A percentile compares a stretch with the other conserved stretches of the same genome.
These are phyloP conservation scores for Rutstroemia sydowiana DNA, from an alignment of 2,329 filamentous ascomycete genomes.

Conservation along the genomic window DNA sequence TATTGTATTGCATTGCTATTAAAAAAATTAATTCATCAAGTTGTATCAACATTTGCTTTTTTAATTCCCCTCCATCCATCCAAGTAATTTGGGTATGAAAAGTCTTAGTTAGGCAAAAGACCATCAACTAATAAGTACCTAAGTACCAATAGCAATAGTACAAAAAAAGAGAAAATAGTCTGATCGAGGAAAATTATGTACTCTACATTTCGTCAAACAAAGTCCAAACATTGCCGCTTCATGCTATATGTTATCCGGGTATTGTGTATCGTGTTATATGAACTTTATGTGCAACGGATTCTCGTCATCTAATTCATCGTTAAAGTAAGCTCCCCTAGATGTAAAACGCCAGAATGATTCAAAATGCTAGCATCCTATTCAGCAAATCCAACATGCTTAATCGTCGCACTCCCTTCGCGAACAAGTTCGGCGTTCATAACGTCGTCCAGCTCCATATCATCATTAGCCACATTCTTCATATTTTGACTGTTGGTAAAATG, in stretches of 20 bases:
- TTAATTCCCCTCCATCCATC: no score
- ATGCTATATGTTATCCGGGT: neutral
- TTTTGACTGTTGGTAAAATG: constrained; percentile 7
- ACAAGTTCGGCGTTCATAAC: constrained; percentile 21
- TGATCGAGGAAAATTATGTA: no score
- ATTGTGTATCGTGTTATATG: neutral
- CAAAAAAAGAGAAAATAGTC: no score
- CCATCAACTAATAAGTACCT: no score
- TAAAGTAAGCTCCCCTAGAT: neutral
- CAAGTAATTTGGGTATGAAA: no score
- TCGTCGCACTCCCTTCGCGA: constrained; percentile 19
- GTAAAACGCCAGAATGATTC: neutral
- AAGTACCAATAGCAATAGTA: no score
- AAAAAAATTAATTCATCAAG: no score
- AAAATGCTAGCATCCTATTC: constrained; percentile 7
- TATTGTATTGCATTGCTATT: no score
- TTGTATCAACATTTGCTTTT: no score
- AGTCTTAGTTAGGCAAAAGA: no score
- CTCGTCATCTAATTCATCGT: neutral
- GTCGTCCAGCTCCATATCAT: constrained; percentile 30
- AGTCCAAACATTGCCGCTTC: neutral
- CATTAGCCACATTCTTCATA: constrained; percentile 19
- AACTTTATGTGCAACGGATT: neutral
- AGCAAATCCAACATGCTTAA: constrained; percentile 22
- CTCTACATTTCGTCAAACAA: neutral